These are phyloP conservation scores for Lithohypha guttulata DNA, from an alignment of 2,329 filamentous ascomycete species.

Conservation along the genomic window DNA sequence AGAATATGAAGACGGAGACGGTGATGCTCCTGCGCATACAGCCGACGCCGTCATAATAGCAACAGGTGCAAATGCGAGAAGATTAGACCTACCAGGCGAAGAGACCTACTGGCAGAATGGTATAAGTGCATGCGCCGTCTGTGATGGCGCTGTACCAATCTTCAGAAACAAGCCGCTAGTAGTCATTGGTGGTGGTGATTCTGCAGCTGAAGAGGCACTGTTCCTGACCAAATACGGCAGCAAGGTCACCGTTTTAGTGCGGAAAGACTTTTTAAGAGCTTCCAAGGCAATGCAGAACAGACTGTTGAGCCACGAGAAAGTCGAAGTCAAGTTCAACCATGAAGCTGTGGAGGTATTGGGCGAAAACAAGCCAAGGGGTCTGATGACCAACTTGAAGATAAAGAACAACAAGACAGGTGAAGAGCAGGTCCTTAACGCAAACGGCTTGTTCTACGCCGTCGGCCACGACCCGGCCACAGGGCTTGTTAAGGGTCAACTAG, in stretches of 20 bases:
- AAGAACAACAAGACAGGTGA: constrained; percentile 66
- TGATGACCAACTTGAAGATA: constrained; percentile 82
- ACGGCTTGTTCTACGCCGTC: constrained; percentile 92
- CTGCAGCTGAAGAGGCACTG: constrained; percentile 90
- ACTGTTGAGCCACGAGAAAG: constrained; percentile 72
- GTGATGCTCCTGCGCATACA: constrained; percentile 63
- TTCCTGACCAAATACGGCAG: constrained; percentile 96
- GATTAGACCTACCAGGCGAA: constrained; percentile 75
- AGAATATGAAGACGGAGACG: constrained; percentile 67
- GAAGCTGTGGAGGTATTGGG: constrained; percentile 75
- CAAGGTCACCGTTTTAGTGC: constrained; percentile 87
- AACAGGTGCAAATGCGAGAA: constrained; percentile 82
- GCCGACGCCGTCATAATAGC: constrained; percentile 89
- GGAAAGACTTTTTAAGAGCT: constrained; percentile 74
- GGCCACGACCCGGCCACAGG: constrained; percentile 87
- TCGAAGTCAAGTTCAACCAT: constrained; percentile 79
- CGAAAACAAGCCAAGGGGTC: constrained; percentile 58
- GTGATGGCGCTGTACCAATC: constrained; percentile 92
- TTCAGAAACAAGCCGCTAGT: constrained; percentile 93
- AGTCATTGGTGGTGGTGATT: constrained; percentile 94
- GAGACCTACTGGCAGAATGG: constrained; percentile 96
- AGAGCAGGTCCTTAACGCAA: constrained; percentile 76
- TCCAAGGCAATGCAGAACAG: constrained; percentile 86
- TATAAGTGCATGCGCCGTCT: constrained; percentile 92
- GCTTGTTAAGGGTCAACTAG: constrained; percentile 83